phyloP scores from a whole-genome alignment of 2,329 filamentous ascomycete genomes.

The Purpureocillium lavendulum region DNA sequence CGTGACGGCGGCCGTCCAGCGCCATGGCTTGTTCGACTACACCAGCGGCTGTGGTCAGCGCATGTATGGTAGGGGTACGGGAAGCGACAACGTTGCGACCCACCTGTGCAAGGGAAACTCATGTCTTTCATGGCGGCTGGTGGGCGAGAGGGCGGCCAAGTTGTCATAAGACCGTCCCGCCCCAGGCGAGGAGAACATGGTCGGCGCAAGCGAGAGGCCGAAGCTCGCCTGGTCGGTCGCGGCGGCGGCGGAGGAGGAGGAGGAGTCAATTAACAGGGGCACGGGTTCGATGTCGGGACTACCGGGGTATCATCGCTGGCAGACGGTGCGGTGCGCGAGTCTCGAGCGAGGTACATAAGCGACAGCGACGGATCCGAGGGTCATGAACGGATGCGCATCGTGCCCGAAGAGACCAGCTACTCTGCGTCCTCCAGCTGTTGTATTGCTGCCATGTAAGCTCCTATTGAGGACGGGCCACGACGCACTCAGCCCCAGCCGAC shows the following conservation, averaged over 20 bases:
- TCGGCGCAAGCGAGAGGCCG: constrained; percentile 14
- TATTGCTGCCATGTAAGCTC: too few species aligned
- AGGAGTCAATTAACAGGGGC: constrained; percentile 26
- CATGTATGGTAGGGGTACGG: constrained; percentile 5
- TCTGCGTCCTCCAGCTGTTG: too few species aligned
- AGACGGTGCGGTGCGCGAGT: too few species aligned
- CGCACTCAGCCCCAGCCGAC: constrained; percentile 9
- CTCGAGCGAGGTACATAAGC: too few species aligned
- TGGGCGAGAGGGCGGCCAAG: constrained; percentile 44
- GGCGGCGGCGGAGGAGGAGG: constrained; percentile 5
- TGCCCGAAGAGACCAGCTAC: neutral
- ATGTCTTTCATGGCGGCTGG: constrained; percentile 41
- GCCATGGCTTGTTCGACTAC: constrained; percentile 32
- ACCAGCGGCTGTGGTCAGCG: constrained; percentile 13
- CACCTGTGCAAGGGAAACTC: constrained; percentile 56
- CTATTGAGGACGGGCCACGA: constrained; percentile 8
- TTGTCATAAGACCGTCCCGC: constrained; percentile 61
- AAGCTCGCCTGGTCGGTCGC: constrained; percentile 2
- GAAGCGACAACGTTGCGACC: constrained; percentile 5
- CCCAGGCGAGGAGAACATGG: constrained; percentile 51
- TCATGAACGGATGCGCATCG: neutral
- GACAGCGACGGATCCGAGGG: too few species aligned
- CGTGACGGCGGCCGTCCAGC: constrained; percentile 43
- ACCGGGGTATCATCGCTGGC: constrained; percentile 42
- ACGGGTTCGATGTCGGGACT: constrained; percentile 22